Evolutionary conservation across 768 basidiomycete genomes (phyloP), one percentile per base, ranked within the genome.

Genomic region (Phlegmacium glaucopus): DNA sequence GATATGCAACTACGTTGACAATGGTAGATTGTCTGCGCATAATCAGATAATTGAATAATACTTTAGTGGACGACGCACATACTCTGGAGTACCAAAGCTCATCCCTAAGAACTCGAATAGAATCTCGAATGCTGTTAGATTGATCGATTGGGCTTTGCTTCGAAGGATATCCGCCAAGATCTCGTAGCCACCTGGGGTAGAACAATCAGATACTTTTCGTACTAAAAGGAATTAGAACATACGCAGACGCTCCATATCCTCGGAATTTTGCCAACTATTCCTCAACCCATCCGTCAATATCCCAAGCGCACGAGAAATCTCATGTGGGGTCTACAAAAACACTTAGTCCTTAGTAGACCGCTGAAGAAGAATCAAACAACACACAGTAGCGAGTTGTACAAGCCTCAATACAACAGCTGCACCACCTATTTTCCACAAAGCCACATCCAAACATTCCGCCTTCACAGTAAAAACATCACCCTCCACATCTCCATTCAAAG

Each of bases 171-270:
- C 80, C 0, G 83, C 82, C 4, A 97, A 73, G 30, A 92, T 83
- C 44, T 95, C 94, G 56, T 94, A 97, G 9, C 92, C 94, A 45
- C 84, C 91, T 93, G 48, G 5, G 22, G 18, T 15, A 18, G 17
- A n/a, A 52, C 8, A 40, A 44, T 40, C 17, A 49, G 42, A 43
- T 11, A 35, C 9, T 12, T 17, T 18, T n/a, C 5, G n/a, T n/a
- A 42, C 15, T 30, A 32, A 2, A 38, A 35, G 30, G 5, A 40
- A 6, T n/a, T 12, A 35, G 38, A 11, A 73, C 86, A 58, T 56
- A 93, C 92, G 82, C 45, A 93, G 67, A 28, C 85, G 75, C 60
- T 95, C 94, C 85, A 94, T 92, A 55, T 96, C 94, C 60, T 94
- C 94, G 29, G 90, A 94, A 58, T 91, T 92, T 57, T 90, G 81